Conservation (phyloP, 108 stramenopile genomes). For the Mayamaea pseudoterrestris region DNA sequence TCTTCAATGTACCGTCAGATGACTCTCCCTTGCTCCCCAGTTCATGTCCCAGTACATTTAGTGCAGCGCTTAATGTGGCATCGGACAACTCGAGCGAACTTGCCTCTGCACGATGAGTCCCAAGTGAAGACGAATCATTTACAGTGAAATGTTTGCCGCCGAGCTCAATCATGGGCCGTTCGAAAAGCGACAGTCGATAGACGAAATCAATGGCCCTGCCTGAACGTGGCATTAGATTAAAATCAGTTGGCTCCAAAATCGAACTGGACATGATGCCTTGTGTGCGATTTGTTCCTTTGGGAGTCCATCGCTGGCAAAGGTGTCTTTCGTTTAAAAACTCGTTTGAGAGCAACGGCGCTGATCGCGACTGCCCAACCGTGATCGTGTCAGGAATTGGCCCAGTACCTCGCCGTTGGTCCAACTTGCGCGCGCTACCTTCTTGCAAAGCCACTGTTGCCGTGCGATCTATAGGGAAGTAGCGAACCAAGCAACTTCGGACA, state of each 20-base stretch:
- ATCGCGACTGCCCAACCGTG: conserved; percentile 2
- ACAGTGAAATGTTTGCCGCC: conserved; percentile 57
- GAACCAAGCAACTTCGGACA: conserved; percentile 60
- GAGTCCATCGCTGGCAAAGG: conserved; percentile 37
- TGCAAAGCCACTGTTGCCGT: conserved; percentile 52
- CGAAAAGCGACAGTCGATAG: conserved; percentile 64
- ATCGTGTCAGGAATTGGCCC: conserved; percentile 1
- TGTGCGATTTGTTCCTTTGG: conserved; percentile 16
- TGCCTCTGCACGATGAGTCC: conserved; percentile 64
- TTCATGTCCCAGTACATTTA: conserved; percentile 31
- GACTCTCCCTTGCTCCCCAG: background rate
- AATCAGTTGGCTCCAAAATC: conserved; percentile 66
- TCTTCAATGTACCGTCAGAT: background rate
- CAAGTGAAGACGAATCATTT: conserved; percentile 40
- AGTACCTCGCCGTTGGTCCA: conserved; percentile 40
- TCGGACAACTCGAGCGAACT: conserved; percentile 70
- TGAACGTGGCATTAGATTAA: conserved; percentile 49
- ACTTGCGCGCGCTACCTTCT: conserved; percentile 23
- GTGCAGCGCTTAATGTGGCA: conserved; percentile 47
- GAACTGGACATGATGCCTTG: conserved; percentile 30
- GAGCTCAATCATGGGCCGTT: conserved; percentile 55
- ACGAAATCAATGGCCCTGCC: conserved; percentile 75
- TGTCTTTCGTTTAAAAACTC: conserved; percentile 35
- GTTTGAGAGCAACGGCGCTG: conserved; percentile 20
- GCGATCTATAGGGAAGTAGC: conserved; percentile 68